These are phyloP conservation scores for Rhizopogon sp. DNA, from an alignment of 768 basidiomycete genomes.

Conservation along the genomic window DNA sequence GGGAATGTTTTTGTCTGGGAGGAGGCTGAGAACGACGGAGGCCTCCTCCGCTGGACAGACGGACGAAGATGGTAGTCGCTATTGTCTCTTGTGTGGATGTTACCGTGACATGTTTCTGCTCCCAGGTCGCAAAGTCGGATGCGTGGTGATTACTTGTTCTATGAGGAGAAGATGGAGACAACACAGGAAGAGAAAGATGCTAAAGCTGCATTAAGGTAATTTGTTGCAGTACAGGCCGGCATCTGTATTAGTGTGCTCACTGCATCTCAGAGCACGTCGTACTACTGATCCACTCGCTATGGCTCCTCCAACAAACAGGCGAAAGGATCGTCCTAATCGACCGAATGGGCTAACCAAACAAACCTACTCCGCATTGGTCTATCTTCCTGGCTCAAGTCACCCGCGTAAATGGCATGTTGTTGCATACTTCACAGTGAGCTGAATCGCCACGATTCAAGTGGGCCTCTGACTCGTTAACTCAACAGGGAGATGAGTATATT, in stretches of 20 bases:
- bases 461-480: conserved; percentile 1
- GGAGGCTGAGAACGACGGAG: conserved; percentile 71
- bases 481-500: conserved; percentile 62
- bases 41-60: conserved; percentile 72
- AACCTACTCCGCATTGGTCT: conserved; percentile 75
- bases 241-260: conserved; percentile 9
- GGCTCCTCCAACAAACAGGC: conserved; percentile 55
- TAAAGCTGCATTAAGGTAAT: conserved; percentile 72
- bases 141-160: conserved; percentile 79
- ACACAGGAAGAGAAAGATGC: conserved; percentile 76
- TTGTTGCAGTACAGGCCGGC: not conserved
- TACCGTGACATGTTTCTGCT: conserved; percentile 2
- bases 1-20: conserved; percentile 87
- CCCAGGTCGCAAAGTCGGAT: conserved; percentile 80
- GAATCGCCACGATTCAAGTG: not conserved
- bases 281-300: conserved; percentile 57
- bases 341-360: conserved; percentile 82
- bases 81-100: not conserved
- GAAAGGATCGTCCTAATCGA: conserved; percentile 75
- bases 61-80: conserved; percentile 63
- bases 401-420: conserved; percentile 81
- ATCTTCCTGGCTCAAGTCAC: conserved; percentile 51
- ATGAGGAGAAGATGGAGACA: conserved; percentile 79
- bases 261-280: conserved; percentile 42
- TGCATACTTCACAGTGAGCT: conserved; percentile 71